Percentiles rank a stretch among this genome's conserved stretches.
These are phyloP conservation scores for Pichia sp. DNA, from an alignment of 1,139 yeast genomes.

Conservation along the genomic window DNA sequence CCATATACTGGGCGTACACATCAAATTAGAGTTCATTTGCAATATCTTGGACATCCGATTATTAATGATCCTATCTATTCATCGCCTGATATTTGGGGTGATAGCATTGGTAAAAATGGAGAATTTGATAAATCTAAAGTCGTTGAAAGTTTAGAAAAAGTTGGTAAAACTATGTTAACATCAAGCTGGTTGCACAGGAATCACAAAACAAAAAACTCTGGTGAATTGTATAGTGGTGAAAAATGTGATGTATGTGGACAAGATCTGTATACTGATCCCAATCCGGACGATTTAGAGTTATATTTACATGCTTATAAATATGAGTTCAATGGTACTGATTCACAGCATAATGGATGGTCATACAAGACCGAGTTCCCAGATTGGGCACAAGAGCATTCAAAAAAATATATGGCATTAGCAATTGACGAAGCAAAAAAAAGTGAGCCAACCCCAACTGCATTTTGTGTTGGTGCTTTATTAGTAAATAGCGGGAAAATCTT, in stretches of 20 bases:
- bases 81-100: slow-evolving; percentile 68
- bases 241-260: slow-evolving; percentile 65
- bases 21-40: slow-evolving; percentile 89
- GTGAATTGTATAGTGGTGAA: slow-evolving; percentile 40
- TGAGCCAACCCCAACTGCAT: slow-evolving; percentile 79
- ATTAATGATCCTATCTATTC: slow-evolving; percentile 91
- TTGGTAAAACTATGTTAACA: slow-evolving; percentile 67
- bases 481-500: slow-evolving; percentile 54
- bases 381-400: slow-evolving; percentile 70
- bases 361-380: slow-evolving; percentile 76
- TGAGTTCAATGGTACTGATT: slow-evolving; percentile 39
- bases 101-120: slow-evolving; percentile 47
- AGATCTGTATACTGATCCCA: slow-evolving; percentile 82
- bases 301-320: slow-evolving; percentile 90
- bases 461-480: slow-evolving; percentile 87
- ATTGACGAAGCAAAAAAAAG: slow-evolving; percentile 73
- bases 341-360: slow-evolving; percentile 47
- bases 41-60: slow-evolving; percentile 80
- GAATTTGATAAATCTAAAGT: slow-evolving; percentile 43
- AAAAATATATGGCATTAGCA: slow-evolving; percentile 54
- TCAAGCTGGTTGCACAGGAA: slow-evolving; percentile 56
- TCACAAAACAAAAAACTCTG: slow-evolving; percentile 30
- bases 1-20: slow-evolving; percentile 94
- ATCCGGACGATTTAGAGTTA: slow-evolving; percentile 73
- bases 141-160: slow-evolving; percentile 39